Evolutionary conservation across 2,329 filamentous ascomycete genomes (phyloP), one percentile per base, ranked within the genome.

Genomic region (Emericellopsis cladophorae): DNA sequence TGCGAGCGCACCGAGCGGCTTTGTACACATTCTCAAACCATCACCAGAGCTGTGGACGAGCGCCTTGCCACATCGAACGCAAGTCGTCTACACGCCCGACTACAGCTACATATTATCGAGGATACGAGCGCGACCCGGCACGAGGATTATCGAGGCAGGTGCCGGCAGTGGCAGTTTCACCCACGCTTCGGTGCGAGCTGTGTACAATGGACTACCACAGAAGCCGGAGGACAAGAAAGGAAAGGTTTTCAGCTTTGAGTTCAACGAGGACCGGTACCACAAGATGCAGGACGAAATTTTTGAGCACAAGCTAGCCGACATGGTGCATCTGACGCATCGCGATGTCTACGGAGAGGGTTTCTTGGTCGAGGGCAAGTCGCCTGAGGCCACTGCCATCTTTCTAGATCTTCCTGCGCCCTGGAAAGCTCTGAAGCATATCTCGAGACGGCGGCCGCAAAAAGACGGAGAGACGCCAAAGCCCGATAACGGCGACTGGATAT

Each of bases 61-160:
- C 41, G 85, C 81, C 43, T 61, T 92, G 37, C 85, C 85, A 2
- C 85, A 92, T 56, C 71, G 85, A 45, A 92, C 85, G 0, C 85
- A 92, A 55, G 85, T 92, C 31, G 85, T 92, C 40, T 92, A 92
- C 57, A 89, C 83, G 0, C 84, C 84, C 14, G 85, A 92, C 57
- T 89, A 88, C 61, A 89, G 84, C 63, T 92, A 88, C 54, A 77
- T 92, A 38, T 66, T 92, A 10, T 83, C 89, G 51, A 72, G 84
- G 29, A 72, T 92, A 51, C 74, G 82, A 26, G 84, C 81, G 5
- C 67, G 82, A 16, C 85, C 85, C 0, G 85, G 86, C 5, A 73
- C 76, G 36, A 72, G 70, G 16, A 65, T 92, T 31, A 88, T 92
- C 42, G 85, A 92, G 58, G 85, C 85, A 4, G 85, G 85, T 26